Base-by-base conservation (phyloP, 257 asterid genomes). In the Sherardia arvensis region DNA sequence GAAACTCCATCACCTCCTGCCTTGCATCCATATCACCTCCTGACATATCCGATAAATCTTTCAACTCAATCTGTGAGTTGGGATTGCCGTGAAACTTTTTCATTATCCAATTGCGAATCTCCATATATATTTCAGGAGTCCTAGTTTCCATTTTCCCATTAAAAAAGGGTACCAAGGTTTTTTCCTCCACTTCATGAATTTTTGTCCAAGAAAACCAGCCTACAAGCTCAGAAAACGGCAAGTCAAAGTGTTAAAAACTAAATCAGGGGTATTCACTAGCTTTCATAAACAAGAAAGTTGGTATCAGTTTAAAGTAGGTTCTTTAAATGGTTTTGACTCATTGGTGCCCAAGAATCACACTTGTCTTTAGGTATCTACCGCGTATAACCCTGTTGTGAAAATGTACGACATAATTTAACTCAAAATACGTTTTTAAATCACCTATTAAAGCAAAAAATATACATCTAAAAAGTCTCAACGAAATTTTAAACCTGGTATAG, bases 191-290 rank as follows among this genome's bases (percentile, higher is more conserved):
- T 3, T 85, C 83, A 76, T 93, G 99, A 79, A 80, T 66, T 59
- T 85, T 79, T 23, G 81, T 76, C 99, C 99, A 93, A 14, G 91
- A 87, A 86, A 93, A 93, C 99, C 99, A 93, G 72, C 99, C 99
- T 90, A 74, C 33, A 69, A 40, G 62, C 34, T 69, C 61, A 55
- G 20, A 66, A 25, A 70, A 45, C 43, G 61, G 36, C 29, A 73
- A 70, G 61, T 47, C 53, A 66, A 23, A 55, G 15, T 23, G 36
- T 27, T n/a, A 38, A 48, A 25, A 20, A 14, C 20, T 18, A 5
- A 34, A 47, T 51, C 45, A 53, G 43, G 36, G 22, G 2, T 55
- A 55, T 23, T 20, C 18, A 51, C 27, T 7, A n/a, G 17, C 22
- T 7, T 54, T 33, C 10, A 7, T 21, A 62, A 25, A 53, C 12